Evolutionary conservation across 169 alveolate genomes (phyloP), one percentile per base, ranked within the genome.

Genomic region (Ichthyophthirius multifiliis): DNA sequence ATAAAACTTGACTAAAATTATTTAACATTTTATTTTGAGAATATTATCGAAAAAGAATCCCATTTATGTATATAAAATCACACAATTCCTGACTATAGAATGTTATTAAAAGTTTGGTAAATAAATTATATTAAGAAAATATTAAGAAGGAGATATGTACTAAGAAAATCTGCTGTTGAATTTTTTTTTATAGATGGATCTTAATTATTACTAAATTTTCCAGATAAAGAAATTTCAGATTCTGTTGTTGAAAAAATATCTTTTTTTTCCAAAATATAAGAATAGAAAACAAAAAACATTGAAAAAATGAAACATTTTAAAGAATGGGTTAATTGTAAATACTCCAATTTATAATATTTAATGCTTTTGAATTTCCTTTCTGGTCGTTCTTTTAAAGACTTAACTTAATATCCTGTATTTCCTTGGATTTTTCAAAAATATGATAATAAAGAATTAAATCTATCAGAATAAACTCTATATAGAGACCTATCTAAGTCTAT

Each of bases 341-440:
- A 85, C 30, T 62, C 93, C 12, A 91, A 84, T n/a, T 88, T 88
- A 31, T 90, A 88, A 41, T 91, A 91, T 67, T 74, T 91, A 37
- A 85, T 88, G 90, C 65, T 64, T 46, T 75, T 91, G 12, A 91
- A 91, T 77, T 85, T 84, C 75, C 82, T 83, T 75, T 48, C 90
- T 5, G 88, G 89, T 23, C 74, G 95, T 75, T 83, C 91, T 65
- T 83, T 81, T 47, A 88, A 87, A 47, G 95, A 91, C 82, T 78
- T 83, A 43, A 91, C 89, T 45, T 84, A 91, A 75, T 91, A 91
- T 74, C 95, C 95, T 12, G 90, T 91, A 6, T 73, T 88, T 41
- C 95, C 95, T 9, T 88, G 93, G 93, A 48, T 90, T 32, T 30
- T 87, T 63, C 76, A 65, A 6, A 79, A 88, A 30, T 88, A 47